Base-by-base conservation (phyloP, 2,329 filamentous ascomycete species). In the Diaporthe amygdali region DNA sequence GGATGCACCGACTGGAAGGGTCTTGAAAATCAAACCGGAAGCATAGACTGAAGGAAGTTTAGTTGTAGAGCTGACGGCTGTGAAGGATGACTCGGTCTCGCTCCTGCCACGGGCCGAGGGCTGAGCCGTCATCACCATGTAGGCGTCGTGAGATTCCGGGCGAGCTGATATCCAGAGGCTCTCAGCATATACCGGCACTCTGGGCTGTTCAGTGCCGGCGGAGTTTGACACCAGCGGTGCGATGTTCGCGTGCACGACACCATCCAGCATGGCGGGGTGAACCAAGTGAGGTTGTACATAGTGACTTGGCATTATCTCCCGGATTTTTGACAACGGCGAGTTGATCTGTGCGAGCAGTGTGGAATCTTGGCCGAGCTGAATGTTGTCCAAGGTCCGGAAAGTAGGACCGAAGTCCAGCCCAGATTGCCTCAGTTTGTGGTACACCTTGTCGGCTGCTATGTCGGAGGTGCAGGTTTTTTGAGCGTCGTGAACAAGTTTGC, bases 21-120 rank as follows among this genome's bases (percentile, higher is more conserved):
- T 64, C 25, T 63, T 75, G 72, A 76, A 76, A 12, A 75, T 51
- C 15, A 77, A 46, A 0, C 75, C 76, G 2, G 75, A 71, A 52
- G 72, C 66, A 27, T 63, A 51, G 2, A 75, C 73, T 72, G 76
- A 71, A 1, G 69, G 69, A 6, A 66, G 68, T 22, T 68, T 66
- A 9, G 72, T 73, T 3, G 69, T 63, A 0, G 52, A 52, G 22
- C 73, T 66, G 4, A 75, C 52, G 2, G 75, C 76, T 3, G 67
- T 72, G 30, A 75, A 69, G 3, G 75, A 69, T 0, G 73, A 63
- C 14, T 69, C 49, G 17, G 68, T 66, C 27, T 76, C 74, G 37
- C 34, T 54, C 2, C 70, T 49, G 1, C 75, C 74, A 14, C 59
- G 70, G n/a, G 44, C 22, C 9, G 52, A 41, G 39, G 71, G 30